These are phyloP conservation scores for Dissophora ornata DNA, from an alignment of 192 early-diverging fungal species.

Conservation along the genomic window DNA sequence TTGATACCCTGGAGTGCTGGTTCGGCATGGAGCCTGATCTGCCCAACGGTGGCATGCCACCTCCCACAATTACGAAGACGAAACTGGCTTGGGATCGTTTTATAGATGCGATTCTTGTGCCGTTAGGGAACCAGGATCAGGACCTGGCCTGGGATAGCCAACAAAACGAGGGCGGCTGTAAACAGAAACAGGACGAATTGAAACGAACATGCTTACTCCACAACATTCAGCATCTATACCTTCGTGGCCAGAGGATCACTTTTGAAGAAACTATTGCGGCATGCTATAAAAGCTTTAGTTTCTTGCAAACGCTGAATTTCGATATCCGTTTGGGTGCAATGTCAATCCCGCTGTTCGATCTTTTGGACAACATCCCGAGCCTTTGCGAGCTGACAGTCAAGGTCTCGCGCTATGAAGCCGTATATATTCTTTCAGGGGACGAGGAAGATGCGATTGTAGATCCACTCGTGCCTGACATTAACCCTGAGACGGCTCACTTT, in stretches of 20 bases:
- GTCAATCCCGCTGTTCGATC: neutral
- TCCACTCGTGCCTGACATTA: neutral
- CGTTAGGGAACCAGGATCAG: neutral
- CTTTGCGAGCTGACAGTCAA: neutral
- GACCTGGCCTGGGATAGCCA: neutral
- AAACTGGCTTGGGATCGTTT: neutral
- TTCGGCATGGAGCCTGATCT: slow-evolving; percentile 4
- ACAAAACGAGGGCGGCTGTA: no score
- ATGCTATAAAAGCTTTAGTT: neutral
- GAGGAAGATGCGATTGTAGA: slow-evolving; percentile 1
- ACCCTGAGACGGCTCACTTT: slow-evolving; percentile 29
- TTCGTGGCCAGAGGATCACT: neutral
- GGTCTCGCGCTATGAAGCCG: neutral
- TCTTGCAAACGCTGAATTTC: neutral
- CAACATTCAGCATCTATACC: neutral
- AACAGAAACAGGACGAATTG: neutral
- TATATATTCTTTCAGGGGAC: neutral
- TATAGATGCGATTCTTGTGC: neutral
- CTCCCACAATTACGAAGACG: no score
- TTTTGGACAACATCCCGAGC: neutral
- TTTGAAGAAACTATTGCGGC: neutral
- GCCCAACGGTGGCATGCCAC: neutral
- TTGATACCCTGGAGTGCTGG: slow-evolving; percentile 18
- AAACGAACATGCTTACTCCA: slow-evolving; percentile 1
- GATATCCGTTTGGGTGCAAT: neutral